These are phyloP conservation scores for Trichoderma sp. DNA, from an alignment of 2,329 filamentous ascomycete species.

Conservation along the genomic window DNA sequence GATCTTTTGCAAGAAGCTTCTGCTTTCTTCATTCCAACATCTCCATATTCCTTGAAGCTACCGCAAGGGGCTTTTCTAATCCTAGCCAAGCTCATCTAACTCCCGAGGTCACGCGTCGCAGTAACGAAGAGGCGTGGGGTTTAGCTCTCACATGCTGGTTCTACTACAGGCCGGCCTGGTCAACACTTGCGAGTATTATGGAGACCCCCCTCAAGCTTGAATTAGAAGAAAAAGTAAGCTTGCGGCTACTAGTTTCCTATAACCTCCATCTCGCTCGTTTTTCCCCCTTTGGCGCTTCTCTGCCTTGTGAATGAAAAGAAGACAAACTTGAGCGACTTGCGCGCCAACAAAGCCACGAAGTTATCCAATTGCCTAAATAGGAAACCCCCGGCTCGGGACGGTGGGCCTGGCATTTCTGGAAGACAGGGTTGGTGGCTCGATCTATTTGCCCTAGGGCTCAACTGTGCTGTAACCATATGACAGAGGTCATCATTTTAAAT, in stretches of 20 bases:
- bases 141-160: neutral
- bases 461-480: conserved; percentile 3
- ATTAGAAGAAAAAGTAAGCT: neutral
- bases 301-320: neutral
- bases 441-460: conserved; percentile 1
- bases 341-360: neutral
- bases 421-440: neutral
- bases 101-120: neutral
- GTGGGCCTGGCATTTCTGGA: neutral
- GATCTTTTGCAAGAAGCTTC: neutral
- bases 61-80: neutral
- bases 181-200: neutral
- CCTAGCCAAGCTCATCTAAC: neutral
- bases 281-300: neutral
- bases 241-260: neutral
- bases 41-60: neutral
- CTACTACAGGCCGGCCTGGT: neutral
- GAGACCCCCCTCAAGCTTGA: neutral
- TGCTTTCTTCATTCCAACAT: neutral
- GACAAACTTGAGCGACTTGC: neutral
- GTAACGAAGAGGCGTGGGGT: neutral
- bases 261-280: neutral
- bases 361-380: conserved; percentile 20
- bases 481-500: neutral
- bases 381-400: neutral